These are phyloP conservation scores for Ceratocystiopsis brevicomis DNA, from an alignment of 2,329 filamentous ascomycete species.

Conservation along the genomic window DNA sequence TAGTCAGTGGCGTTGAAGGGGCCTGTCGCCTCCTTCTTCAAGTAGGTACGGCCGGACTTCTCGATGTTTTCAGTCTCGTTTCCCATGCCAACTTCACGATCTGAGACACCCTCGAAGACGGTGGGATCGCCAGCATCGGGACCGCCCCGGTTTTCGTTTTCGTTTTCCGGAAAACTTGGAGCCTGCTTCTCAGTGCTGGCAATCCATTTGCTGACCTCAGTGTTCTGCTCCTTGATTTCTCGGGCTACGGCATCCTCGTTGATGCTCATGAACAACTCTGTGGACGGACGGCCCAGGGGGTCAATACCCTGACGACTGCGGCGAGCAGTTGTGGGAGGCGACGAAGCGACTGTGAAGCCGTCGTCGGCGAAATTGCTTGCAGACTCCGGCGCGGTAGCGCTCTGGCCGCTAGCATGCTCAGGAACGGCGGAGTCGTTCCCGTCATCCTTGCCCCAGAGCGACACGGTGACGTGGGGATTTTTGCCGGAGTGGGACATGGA, in stretches of 20 bases:
- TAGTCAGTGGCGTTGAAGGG: slow-evolving; percentile 27
- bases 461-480: slow-evolving; percentile 38
- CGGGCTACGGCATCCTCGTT: slow-evolving; percentile 28
- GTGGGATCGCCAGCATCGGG: background rate
- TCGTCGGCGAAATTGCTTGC: background rate
- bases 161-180: background rate
- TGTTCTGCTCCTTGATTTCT: slow-evolving; percentile 26
- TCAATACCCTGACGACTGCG: slow-evolving; percentile 21
- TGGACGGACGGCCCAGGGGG: slow-evolving; percentile 24
- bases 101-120: slow-evolving; percentile 19
- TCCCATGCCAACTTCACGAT: slow-evolving; percentile 25
- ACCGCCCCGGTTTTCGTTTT: too few relatives aligned
- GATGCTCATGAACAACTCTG: slow-evolving; percentile 24
- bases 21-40: slow-evolving; percentile 18
- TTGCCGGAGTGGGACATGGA: slow-evolving; percentile 21
- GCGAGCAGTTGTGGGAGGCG: background rate
- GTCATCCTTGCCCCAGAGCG: slow-evolving; percentile 30
- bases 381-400: background rate
- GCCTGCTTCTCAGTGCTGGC: slow-evolving; percentile 12
- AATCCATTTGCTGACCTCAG: slow-evolving; percentile 33
- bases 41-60: slow-evolving; percentile 31
- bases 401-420: background rate
- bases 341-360: background rate
- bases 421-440: slow-evolving; percentile 8
- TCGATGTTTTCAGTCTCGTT: slow-evolving; percentile 30